Base-by-base conservation (phyloP, 352 stramenopile species). In the Globisporangium alternatum region DNA sequence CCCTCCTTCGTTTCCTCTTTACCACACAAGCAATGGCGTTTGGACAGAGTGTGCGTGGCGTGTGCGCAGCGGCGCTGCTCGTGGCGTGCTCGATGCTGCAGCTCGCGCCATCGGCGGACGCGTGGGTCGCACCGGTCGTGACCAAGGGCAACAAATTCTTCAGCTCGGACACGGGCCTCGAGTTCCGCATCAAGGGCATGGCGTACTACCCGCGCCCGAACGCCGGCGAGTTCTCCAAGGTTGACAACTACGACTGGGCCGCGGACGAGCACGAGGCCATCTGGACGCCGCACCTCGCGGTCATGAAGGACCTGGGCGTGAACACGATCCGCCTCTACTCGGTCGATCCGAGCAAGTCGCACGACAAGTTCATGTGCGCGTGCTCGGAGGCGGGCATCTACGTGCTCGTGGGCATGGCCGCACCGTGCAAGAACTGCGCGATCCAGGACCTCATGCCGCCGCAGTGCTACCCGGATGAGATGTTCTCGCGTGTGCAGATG, bases 361-460 rank as follows among this genome's bases (percentile, higher is more conserved):
- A 93, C 64, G 80, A 90, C 73, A 78, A 77, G 65, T 93, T 93
- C 53, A 93, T 93, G 84, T 91, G 81, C 61, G 80, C 77, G 54
- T 65, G 77, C 53, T 68, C 77, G 35, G 48, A 77, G 30, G 77
- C 74, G 2, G 77, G 77, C 45, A 83, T 86, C 56, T 86, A 86
- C 70, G 77, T 80, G 43, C 67, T 86, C 51, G 60, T 83, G 8
- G 77, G 75, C 62, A 80, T 86, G 71, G 68, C 73, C 28, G 77
- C 77, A n/a, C 66, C 75, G 49, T 69, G 77, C 56, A 55, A 78
- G 56, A 68, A 72, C 47, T 86, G 77, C 53, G 65, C 72, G 10
- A 68, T 86, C 35, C 51, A 64, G 8, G 74, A 86, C 48, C 49
- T 49, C 4, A n/a, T 65, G 33, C 63, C 75, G 15, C 77, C 77